Percentiles rank a stretch among this genome's conserved stretches.
Conservation (phyloP, 2,329 filamentous ascomycete genomes). For the Fusarium sp. region DNA sequence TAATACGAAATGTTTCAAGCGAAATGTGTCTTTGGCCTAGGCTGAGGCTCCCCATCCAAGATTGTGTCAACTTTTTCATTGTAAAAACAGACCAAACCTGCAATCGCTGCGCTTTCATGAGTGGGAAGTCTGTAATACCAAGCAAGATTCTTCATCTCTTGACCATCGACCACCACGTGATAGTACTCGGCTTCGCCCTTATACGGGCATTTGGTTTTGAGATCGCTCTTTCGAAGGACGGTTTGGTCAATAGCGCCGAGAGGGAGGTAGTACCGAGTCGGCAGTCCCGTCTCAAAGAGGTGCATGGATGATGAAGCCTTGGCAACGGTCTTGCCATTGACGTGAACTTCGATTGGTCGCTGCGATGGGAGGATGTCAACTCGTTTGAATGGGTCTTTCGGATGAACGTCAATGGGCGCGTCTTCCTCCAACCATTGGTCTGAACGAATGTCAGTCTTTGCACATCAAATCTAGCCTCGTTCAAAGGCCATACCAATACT, state of each 20-base stretch:
- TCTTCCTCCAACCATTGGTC: slow-evolving; percentile 67
- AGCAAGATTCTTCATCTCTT: slow-evolving; percentile 62
- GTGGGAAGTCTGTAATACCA: slow-evolving; percentile 74
- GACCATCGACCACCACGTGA: slow-evolving; percentile 60
- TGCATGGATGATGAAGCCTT: slow-evolving; percentile 61
- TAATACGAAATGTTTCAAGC: slow-evolving; percentile 15
- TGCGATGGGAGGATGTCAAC: slow-evolving; percentile 70
- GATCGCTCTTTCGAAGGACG: slow-evolving; percentile 61
- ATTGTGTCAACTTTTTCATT: slow-evolving; percentile 76
- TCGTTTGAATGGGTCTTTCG: slow-evolving; percentile 75
- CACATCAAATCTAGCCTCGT: too few species aligned
- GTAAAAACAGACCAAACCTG: slow-evolving; percentile 72
- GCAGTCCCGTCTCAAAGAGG: slow-evolving; percentile 70
- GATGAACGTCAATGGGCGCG: slow-evolving; percentile 68
- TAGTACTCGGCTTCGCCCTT: slow-evolving; percentile 76
- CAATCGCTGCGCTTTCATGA: slow-evolving; percentile 65
- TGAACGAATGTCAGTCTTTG: slow-evolving; percentile 17
- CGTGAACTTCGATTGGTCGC: slow-evolving; percentile 63
- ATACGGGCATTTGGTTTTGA: slow-evolving; percentile 72
- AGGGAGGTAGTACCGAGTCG: slow-evolving; percentile 70
- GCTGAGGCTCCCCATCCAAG: slow-evolving; percentile 60
- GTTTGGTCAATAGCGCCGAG: slow-evolving; percentile 60
- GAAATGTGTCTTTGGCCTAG: slow-evolving; percentile 47
- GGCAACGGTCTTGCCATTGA: slow-evolving; percentile 61
- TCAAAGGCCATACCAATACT: slow-evolving; percentile 45